Percentiles rank a stretch among this genome's conserved stretches.
Conservation (phyloP, 176 grass and related monocot species). For the Microstegium vimineum region DNA sequence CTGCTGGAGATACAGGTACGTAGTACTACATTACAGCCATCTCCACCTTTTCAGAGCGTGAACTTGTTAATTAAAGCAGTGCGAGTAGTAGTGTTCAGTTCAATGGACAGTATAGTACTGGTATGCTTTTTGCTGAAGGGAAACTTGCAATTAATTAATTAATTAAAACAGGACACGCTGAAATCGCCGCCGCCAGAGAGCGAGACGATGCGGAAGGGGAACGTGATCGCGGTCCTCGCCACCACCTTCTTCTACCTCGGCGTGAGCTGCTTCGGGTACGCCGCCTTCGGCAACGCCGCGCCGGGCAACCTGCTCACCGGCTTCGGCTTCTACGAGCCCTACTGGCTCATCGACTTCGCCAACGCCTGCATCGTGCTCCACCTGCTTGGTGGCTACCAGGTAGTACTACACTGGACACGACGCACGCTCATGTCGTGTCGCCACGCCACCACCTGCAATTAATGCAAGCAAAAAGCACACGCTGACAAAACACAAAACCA, state of each 20-base stretch:
- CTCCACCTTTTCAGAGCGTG: too few species aligned
- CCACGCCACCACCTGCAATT: too few species aligned
- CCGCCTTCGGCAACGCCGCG: slow-evolving; percentile 56
- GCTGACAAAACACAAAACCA: background rate
- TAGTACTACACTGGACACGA: background rate
- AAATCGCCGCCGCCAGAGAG: slow-evolving; percentile 44
- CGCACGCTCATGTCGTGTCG: too few species aligned
- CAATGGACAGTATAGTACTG: background rate
- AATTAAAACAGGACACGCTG: slow-evolving; percentile 45
- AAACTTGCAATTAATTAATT: background rate
- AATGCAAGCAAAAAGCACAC: too few species aligned
- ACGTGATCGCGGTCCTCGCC: slow-evolving; percentile 8
- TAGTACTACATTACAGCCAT: too few species aligned
- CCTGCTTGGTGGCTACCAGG: slow-evolving; percentile 63
- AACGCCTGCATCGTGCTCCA: slow-evolving; percentile 67
- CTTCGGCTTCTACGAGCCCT: slow-evolving; percentile 71
- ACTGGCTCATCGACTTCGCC: slow-evolving; percentile 79
- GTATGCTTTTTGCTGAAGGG: too few species aligned
- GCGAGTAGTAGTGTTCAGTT: background rate
- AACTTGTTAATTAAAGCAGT: too few species aligned
- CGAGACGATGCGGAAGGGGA: slow-evolving; percentile 50
- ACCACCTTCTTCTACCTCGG: slow-evolving; percentile 77
- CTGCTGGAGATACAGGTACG: slow-evolving; percentile 55
- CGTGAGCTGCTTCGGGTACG: slow-evolving; percentile 60
- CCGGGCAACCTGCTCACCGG: slow-evolving; percentile 75